Base-by-base conservation (phyloP, 2,329 filamentous ascomycete species). In the Fusarium euwallaceae region DNA sequence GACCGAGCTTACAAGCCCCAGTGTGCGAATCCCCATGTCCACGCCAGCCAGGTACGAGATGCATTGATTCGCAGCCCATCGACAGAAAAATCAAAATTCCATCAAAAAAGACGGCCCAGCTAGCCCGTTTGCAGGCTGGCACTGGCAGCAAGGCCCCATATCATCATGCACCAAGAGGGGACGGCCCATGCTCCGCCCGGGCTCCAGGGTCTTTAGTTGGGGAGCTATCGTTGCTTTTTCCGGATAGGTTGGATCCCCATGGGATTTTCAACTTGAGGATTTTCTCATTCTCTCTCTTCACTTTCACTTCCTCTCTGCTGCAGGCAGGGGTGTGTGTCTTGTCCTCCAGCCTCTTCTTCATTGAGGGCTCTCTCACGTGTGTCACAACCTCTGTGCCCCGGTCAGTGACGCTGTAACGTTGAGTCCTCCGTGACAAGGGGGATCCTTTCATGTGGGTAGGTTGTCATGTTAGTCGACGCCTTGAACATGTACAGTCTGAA, bases 141-240 rank as follows among this genome's bases (percentile, higher is more conserved):
- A 48, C 61, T 65, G 55, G 45, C 60, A 62, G 65, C 37, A 48
- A 43, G 69, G 39, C 59, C 65, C 65, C 60, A 61, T 48, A 62
- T 37, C 48, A 22, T 62, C 27, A 20, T 68, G 59, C 71, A 43
- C 39, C 64, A 62, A 61, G 34, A 55, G 37, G 60, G 48, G 48
- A 53, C 24, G 48, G 24, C 61, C 66, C 66, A 69, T 72, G 69
- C 56, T 72, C 60, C 56, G 9, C 59, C 67, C 41, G 17, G 22
- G 17, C 59, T 68, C 69, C 69, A 66, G 53, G 66, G 64, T 67
- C 71, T 59, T 56, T 58, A 27, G 34, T 37, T 29, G 34, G 34
- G 34, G 63, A 63, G 61, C 51, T 67, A 48, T 60, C 56, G 45
- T 67, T 71, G 64, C 71, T 69, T 73, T 69, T 73, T 61, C 37